Evolutionary conservation across 148 eudicot species (phyloP), one percentile per base, ranked within the genome.

Genomic region (Drosera capensis): DNA sequence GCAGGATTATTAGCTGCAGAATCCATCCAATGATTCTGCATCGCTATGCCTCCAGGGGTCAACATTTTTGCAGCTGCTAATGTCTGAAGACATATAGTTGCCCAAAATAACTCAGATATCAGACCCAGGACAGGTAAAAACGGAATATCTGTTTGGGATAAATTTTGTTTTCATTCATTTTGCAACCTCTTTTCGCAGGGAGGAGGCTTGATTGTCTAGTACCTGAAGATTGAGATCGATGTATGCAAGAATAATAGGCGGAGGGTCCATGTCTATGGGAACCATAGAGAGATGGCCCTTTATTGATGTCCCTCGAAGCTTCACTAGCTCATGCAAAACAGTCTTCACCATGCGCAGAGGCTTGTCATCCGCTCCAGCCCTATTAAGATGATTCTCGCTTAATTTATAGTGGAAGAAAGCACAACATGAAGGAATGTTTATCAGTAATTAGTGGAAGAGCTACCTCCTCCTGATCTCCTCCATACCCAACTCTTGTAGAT

Each of bases 341-440:
- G 99, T 92, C 81, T 85, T 92, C 14, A 85, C 99, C 95, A 92
- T 92, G 22, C 95, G 95, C 60, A 92, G 67, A 18, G 99, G 95
- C 28, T 85, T 92, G 59, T 92, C 99, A 76, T 92, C 99, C 43
- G 99, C 94, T 55, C 99, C 95, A 39, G 99, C 99, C 68, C 99
- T 88, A n/a, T n/a, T n/a, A n/a, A n/a, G n/a, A n/a, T n/a, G n/a
- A n/a, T n/a, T n/a, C n/a, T n/a, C n/a, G n/a, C n/a, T 18, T n/a
- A n/a, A n/a, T n/a, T n/a, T n/a, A n/a, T n/a, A n/a, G n/a, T n/a
- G n/a, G n/a, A n/a, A n/a, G n/a, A n/a, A n/a, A n/a, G n/a, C n/a
- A n/a, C n/a, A n/a, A n/a, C n/a, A n/a, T n/a, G n/a, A n/a, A n/a
- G n/a, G 21, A 24, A 24, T 1, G 14, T 41, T 20, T 16, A 38